A percentile compares a stretch with the other conserved stretches of the same genome.
phyloP scores from a whole-genome alignment of 352 stramenopile species.

The Phytopythium ostracodes region DNA sequence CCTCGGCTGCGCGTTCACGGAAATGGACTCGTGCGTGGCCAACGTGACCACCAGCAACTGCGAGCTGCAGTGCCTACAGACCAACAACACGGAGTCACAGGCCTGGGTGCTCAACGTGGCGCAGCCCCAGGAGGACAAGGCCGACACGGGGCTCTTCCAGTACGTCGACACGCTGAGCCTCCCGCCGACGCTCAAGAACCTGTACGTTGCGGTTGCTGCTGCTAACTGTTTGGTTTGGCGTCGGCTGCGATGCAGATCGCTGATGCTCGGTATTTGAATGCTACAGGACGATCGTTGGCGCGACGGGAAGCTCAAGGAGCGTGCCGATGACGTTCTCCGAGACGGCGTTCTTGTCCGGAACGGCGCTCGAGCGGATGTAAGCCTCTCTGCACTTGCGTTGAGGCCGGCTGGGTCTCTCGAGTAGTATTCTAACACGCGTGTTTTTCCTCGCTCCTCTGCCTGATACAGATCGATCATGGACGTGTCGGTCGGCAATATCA shows the following conservation, averaged over 20 bases:
- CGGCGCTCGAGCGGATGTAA: constrained; percentile 46
- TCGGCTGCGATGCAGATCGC: constrained; percentile 49
- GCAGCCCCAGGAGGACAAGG: constrained; percentile 61
- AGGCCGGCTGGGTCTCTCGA: too few species aligned
- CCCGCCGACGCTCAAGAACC: constrained; percentile 46
- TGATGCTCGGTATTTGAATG: background rate
- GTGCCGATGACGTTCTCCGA: constrained; percentile 56
- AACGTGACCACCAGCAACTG: constrained; percentile 40
- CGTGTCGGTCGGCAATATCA: constrained; percentile 55
- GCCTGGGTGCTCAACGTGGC: constrained; percentile 58
- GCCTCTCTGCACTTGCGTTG: constrained; percentile 1
- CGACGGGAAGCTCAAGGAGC: constrained; percentile 44
- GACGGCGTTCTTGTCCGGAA: constrained; percentile 40
- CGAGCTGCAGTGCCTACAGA: constrained; percentile 64
- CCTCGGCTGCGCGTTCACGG: constrained; percentile 44
- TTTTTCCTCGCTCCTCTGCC: too few species aligned
- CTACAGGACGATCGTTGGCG: constrained; percentile 29
- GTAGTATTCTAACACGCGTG: too few species aligned
- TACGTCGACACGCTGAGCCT: constrained; percentile 44
- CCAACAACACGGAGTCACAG: constrained; percentile 18
- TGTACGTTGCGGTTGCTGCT: constrained; percentile 39
- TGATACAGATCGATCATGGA: constrained; percentile 48
- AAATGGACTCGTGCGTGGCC: constrained; percentile 45
- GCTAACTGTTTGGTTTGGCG: too few species aligned
- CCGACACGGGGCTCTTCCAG: constrained; percentile 58